Evolutionary conservation across 495 filamentous ascomycete genomes (phyloP), one percentile per base, ranked within the genome.

Genomic region (Neurospora sp.): DNA sequence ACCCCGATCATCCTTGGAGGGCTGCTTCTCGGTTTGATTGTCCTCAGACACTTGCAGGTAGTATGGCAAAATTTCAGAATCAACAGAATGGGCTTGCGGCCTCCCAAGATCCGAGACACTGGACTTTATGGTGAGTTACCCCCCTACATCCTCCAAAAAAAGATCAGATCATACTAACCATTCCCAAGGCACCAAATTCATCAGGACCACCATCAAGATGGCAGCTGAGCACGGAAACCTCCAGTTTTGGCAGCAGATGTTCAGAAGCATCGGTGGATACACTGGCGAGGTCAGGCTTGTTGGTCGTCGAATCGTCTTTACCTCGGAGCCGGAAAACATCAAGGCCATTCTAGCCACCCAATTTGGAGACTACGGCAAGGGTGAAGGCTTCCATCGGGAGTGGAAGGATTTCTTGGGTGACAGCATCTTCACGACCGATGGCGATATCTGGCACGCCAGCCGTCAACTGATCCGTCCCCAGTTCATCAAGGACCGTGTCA

Each of bases 301-400:
- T 5, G 83, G 89, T 48, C 85, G 85, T 37, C 89, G 90, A 8
- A 76, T 88, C 23, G 78, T 93, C 69, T 81, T 93, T 72, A 94
- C 92, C 1, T 85, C 83, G 35, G 91, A 94, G 59, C 93, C 92
- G 0, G 90, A 94, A 77, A 97, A 96, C 80, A 86, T 98, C 80
- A 94, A 97, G 78, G 90, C 94, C 1, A 82, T 97, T 8, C 85
- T 97, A 3, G 92, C 93, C 0, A 91, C 90, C 0, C 91, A 96
- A 75, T 97, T 92, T 73, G 75, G 79, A 27, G 89, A 93, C 80
- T 92, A 89, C 76, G 91, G 92, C 75, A 93, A 93, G 79, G 91
- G 92, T 16, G 83, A 90, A 74, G 75, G 82, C 3, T 94, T 93
- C 81, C 91, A 93, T 77, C 73, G 79, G 14, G 88, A 91, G 40